Conservation (phyloP, 805 yeast species). For the Wickerhamiella sergipiensis region DNA sequence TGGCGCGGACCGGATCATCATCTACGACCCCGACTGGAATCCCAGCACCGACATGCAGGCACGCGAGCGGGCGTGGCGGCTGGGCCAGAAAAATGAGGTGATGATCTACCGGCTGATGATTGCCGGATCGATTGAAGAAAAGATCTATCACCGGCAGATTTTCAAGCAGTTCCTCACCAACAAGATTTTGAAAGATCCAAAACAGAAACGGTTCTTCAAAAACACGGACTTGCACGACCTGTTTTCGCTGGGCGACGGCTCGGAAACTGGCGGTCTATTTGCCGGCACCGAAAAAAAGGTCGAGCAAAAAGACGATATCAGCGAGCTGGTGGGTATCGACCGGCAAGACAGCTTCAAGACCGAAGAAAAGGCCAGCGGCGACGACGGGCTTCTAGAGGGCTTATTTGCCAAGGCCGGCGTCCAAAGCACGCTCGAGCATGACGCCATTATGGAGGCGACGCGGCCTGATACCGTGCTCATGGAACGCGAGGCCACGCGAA, state of each 20-base stretch:
- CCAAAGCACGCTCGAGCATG: conserved; percentile 68
- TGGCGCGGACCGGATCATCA: conserved; percentile 89
- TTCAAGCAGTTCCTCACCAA: conserved; percentile 90
- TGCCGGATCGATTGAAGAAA: conserved; percentile 92
- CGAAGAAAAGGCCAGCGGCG: conserved; percentile 23
- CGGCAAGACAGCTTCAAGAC: conserved; percentile 24
- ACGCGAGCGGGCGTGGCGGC: conserved; percentile 90
- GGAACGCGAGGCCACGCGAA: conserved; percentile 47
- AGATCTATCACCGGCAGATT: conserved; percentile 90
- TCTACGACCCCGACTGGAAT: conserved; percentile 97
- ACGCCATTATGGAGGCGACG: conserved; percentile 47
- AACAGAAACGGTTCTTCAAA: conserved; percentile 84
- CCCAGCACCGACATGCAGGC: conserved; percentile 97
- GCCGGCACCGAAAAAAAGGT: conserved; percentile 32
- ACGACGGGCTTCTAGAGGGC: conserved; percentile 58
- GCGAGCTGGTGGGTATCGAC: conserved; percentile 11
- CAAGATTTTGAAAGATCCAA: conserved; percentile 88
- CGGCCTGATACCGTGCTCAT: conserved; percentile 40
- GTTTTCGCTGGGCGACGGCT: conserved; percentile 61
- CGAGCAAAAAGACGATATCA: conserved; percentile 21
- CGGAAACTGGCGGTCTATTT: conserved; percentile 57
- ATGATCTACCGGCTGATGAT: conserved; percentile 83
- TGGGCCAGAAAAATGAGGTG: conserved; percentile 89
- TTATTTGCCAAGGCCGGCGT: conserved; percentile 59
- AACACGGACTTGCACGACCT: conserved; percentile 83